Evolutionary conservation across 116 monocot genomes (phyloP).

Genomic region (Iris pallida): DNA sequence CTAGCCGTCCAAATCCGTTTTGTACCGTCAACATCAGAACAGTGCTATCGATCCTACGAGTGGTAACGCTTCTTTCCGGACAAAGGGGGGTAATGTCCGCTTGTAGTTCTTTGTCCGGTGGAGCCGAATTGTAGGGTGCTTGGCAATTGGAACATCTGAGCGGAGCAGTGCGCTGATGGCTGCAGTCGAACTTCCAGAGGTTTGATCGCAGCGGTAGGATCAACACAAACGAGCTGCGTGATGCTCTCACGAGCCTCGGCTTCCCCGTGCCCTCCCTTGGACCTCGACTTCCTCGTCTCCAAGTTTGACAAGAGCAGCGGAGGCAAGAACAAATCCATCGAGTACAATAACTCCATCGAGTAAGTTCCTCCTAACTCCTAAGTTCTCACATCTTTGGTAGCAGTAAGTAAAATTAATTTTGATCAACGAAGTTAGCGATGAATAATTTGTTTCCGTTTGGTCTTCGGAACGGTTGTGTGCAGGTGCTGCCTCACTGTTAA

Average conservation of each 20-base stretch:
- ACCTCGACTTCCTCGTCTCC: conserved; percentile 75
- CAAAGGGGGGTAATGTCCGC: conserved; percentile 44
- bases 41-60: conserved; percentile 15
- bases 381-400: conserved; percentile 9
- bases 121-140: conserved; percentile 19
- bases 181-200: conserved; percentile 78
- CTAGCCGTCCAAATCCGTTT: conserved; percentile 11
- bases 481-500: conserved; percentile 97
- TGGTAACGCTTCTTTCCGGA: conserved; percentile 17
- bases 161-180: too few relatives aligned
- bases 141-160: too few relatives aligned
- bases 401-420: too few relatives aligned
- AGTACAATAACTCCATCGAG: conserved; percentile 84
- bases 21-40: conserved; percentile 21
- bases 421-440: too few relatives aligned
- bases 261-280: conserved; percentile 63
- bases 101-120: conserved; percentile 31
- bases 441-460: too few relatives aligned
- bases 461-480: conserved; percentile 17
- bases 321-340: conserved; percentile 62
- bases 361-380: conserved; percentile 24
- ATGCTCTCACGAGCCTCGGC: conserved; percentile 84
- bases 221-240: conserved; percentile 61
- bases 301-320: conserved; percentile 74
- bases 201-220: conserved; percentile 93